These are phyloP conservation scores for Rosa rugosa DNA, from an alignment of 306 rosid genomes.

Conservation along the genomic window DNA sequence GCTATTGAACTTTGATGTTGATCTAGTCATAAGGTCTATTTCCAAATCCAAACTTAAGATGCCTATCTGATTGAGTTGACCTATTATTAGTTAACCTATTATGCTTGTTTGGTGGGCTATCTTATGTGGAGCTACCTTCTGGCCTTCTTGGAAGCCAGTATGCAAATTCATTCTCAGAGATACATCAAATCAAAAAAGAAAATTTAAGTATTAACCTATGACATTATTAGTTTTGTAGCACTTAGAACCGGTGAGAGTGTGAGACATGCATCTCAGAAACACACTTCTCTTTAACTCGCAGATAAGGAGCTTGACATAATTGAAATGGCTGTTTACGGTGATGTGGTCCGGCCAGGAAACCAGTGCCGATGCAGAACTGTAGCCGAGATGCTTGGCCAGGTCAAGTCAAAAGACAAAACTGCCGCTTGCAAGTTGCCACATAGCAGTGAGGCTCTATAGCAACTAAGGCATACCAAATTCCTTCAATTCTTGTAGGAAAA, in stretches of 20 bases:
- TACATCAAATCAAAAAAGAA: not conserved
- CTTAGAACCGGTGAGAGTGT: not conserved
- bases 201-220: not conserved
- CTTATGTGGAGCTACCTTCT: not conserved
- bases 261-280: not conserved
- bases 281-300: constrained; percentile 30
- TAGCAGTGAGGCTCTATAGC: constrained; percentile 31
- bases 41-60: not conserved
- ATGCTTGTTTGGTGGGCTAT: not conserved
- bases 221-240: not conserved
- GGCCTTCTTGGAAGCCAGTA: not conserved
- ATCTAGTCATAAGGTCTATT: not conserved
- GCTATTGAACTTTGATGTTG: constrained; percentile 4
- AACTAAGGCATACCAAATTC: not conserved
- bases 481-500: not conserved
- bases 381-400: constrained; percentile 87
- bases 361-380: constrained; percentile 85
- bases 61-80: not conserved
- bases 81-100: not conserved
- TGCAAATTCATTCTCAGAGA: not conserved
- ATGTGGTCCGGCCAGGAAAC: constrained; percentile 85
- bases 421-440: constrained; percentile 80
- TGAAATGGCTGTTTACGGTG: constrained; percentile 99
- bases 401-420: constrained; percentile 55
- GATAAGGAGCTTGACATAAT: constrained; percentile 91